These are phyloP conservation scores for Fusarium sp. DNA, from an alignment of 2,329 filamentous ascomycete genomes.

Conservation along the genomic window DNA sequence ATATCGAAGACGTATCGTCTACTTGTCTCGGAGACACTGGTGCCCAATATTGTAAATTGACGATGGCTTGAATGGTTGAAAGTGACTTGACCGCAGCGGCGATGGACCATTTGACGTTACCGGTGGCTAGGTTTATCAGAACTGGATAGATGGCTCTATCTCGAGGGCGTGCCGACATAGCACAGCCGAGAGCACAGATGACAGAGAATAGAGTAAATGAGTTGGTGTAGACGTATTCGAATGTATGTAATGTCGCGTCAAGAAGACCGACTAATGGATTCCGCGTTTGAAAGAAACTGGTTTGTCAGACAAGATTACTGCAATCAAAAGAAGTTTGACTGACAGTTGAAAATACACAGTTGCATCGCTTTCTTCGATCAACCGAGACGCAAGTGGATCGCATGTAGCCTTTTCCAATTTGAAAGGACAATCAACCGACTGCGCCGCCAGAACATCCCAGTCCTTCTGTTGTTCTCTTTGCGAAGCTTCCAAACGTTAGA, in stretches of 20 bases:
- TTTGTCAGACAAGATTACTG: accelerated
- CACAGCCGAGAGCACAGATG: conserved; percentile 8
- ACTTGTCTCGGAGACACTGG: conserved; percentile 3
- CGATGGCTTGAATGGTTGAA: conserved; percentile 12
- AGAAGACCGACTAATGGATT: conserved; percentile 15
- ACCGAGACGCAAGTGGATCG: conserved; percentile 9
- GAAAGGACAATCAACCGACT: conserved; percentile 14
- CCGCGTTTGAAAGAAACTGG: conserved; percentile 13
- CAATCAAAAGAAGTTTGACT: accelerated
- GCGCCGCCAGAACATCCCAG: conserved; percentile 9
- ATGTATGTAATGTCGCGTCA: conserved; percentile 6
- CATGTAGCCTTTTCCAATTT: conserved; percentile 18
- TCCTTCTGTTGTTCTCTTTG: conserved; percentile 19
- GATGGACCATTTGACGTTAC: conserved; percentile 18
- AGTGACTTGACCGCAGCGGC: conserved; percentile 3
- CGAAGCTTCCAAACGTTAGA: not conserved
- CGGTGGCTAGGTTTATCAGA: not conserved
- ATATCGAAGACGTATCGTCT: conserved; percentile 12
- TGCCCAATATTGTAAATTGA: conserved; percentile 16
- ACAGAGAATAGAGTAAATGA: conserved; percentile 20
- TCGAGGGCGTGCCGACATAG: conserved; percentile 10
- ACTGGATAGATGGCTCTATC: conserved; percentile 21
- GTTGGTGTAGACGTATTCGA: conserved; percentile 12
- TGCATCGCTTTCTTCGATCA: conserved; percentile 14
- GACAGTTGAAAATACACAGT: conserved; percentile 17